Percentiles rank a stretch among this genome's conserved stretches.
Evolutionary conservation across 2,329 filamentous ascomycete species (phyloP).

Genomic region (Macrophomina tecta): DNA sequence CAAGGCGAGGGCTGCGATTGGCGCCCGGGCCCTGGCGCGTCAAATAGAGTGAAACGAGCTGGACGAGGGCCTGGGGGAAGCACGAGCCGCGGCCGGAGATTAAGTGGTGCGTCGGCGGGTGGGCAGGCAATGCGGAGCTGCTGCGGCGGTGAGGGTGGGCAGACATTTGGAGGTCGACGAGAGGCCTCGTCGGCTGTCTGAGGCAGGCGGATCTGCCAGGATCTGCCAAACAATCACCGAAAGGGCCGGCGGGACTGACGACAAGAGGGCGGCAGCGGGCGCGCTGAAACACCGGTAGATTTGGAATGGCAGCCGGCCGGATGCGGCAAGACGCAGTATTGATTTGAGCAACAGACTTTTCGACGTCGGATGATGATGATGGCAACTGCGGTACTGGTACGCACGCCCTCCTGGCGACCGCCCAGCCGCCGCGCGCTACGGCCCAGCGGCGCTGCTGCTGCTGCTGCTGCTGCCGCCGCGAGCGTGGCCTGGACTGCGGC

Average conservation of each 20-base stretch:
- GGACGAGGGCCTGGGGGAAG: constrained; percentile 14
- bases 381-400: not conserved
- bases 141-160: constrained; percentile 16
- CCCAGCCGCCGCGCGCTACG: not conserved
- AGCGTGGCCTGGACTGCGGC: not conserved
- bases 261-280: not conserved
- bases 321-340: constrained; percentile 14
- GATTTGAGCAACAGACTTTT: constrained; percentile 9
- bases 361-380: not conserved
- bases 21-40: not conserved
- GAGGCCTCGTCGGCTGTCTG: constrained; percentile 3
- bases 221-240: constrained; percentile 24
- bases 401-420: not conserved
- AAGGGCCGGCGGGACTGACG: constrained; percentile 6
- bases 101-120: constrained; percentile 19
- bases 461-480: not conserved
- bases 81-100: constrained; percentile 25
- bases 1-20: constrained; percentile 11
- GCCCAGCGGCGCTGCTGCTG: constrained; percentile 10
- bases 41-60: constrained; percentile 23
- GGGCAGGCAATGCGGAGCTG: constrained; percentile 17
- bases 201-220: constrained; percentile 5
- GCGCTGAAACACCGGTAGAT: constrained; percentile 20
- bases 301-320: constrained; percentile 14
- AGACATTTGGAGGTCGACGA: constrained; percentile 14